These are phyloP conservation scores for Fragaria ananassa DNA, from an alignment of 306 rosid genomes.

Conservation along the genomic window DNA sequence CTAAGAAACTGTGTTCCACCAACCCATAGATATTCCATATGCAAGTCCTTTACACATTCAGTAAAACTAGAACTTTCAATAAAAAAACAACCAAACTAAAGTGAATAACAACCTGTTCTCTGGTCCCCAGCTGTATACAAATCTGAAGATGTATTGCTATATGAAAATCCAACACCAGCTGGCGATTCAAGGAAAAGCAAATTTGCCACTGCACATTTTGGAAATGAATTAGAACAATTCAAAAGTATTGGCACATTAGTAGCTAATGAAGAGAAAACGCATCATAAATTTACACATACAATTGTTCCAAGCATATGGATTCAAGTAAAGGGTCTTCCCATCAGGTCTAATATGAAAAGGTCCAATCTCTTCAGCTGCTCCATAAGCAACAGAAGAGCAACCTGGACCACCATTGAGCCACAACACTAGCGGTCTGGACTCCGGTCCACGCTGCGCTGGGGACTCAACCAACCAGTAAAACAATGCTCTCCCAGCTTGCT, in stretches of 20 bases:
- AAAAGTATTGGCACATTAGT: not conserved
- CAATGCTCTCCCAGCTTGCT: constrained; percentile 72
- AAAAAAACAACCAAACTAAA: not conserved
- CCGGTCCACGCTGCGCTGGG: constrained; percentile 47
- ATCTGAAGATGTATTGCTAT: constrained; percentile 70
- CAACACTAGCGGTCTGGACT: constrained; percentile 78
- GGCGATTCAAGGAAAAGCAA: constrained; percentile 90
- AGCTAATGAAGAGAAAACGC: not conserved
- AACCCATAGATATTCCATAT: constrained; percentile 11
- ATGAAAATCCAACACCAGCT: constrained; percentile 96
- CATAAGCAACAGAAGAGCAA: constrained; percentile 95
- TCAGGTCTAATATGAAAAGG: constrained; percentile 79
- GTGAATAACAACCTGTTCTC: constrained; percentile 61
- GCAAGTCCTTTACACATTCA: not conserved
- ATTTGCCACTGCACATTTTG: constrained; percentile 73
- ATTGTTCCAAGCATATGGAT: constrained; percentile 91
- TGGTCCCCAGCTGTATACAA: constrained; percentile 79
- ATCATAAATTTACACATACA: constrained; percentile 40
- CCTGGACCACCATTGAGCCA: constrained; percentile 99
- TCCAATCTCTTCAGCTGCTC: constrained; percentile 92
- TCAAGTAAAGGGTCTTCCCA: constrained; percentile 77
- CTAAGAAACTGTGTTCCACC: not conserved
- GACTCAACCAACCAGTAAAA: constrained; percentile 93
- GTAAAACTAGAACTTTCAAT: not conserved
- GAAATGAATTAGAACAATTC: constrained; percentile 11